Percentiles rank a stretch among this genome's conserved stretches.
Conservation (phyloP, 169 alveolate genomes). For the Eimeria maxima region DNA sequence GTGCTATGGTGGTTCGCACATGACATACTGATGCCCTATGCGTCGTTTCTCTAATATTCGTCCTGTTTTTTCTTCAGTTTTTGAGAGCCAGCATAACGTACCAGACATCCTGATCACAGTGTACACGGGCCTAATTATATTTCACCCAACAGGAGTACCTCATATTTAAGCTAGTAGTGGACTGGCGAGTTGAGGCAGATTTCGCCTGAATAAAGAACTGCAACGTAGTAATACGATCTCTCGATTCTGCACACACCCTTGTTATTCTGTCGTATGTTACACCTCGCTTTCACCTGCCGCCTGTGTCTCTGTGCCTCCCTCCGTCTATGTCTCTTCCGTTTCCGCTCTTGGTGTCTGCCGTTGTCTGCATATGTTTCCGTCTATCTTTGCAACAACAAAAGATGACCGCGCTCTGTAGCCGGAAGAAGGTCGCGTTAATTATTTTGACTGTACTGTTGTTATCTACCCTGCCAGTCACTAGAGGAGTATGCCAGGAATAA, state of each 20-base stretch:
- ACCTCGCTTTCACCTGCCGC: too few relatives aligned
- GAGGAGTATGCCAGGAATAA: not conserved
- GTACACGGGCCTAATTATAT: not conserved
- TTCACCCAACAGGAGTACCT: not conserved
- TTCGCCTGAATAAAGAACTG: not conserved
- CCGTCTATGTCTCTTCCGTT: too few relatives aligned
- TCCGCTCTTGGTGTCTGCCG: too few relatives aligned
- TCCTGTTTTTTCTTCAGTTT: not conserved
- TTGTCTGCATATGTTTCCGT: not conserved
- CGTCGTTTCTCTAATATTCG: not conserved
- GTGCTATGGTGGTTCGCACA: constrained; percentile 57
- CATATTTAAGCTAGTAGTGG: not conserved
- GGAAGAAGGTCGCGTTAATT: not conserved
- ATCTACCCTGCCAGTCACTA: not conserved
- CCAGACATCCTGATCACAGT: not conserved
- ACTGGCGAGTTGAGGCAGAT: not conserved
- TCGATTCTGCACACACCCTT: not conserved
- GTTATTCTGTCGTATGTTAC: too few relatives aligned
- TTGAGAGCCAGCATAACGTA: not conserved
- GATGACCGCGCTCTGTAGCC: not conserved
- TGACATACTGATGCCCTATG: constrained; percentile 51
- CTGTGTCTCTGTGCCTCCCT: too few relatives aligned
- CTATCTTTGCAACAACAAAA: not conserved
- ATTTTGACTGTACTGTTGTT: not conserved
- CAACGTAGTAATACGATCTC: not conserved